Percentiles rank a stretch among this genome's conserved stretches.
Conservation (phyloP, 176 grass and related monocot genomes). For the Coix lacrymajobi region DNA sequence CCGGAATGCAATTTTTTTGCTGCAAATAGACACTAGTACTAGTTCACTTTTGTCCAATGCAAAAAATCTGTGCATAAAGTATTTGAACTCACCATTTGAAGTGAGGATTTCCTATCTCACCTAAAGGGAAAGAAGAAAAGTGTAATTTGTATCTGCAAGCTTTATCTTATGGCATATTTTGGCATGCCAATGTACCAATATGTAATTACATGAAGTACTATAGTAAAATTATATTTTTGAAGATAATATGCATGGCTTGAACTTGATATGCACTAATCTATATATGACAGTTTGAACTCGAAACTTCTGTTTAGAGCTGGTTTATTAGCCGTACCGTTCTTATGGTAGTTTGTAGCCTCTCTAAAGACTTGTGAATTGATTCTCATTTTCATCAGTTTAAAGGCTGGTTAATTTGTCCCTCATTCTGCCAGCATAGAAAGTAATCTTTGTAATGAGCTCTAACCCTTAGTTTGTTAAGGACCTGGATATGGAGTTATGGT, state of each 20-base stretch:
- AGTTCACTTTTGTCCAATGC: constrained; percentile 7
- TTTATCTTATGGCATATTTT: constrained; percentile 14
- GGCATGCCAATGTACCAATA: neutral
- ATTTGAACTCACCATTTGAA: neutral
- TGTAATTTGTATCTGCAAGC: neutral
- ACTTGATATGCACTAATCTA: neutral
- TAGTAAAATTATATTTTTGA: neutral
- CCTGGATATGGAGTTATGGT: neutral
- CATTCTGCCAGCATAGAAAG: neutral
- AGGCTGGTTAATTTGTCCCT: neutral
- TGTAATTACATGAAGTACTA: constrained; percentile 1
- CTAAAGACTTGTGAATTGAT: constrained; percentile 3
- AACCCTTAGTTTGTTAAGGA: neutral
- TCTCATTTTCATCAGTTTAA: constrained; percentile 5
- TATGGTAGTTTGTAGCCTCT: neutral
- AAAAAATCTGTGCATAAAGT: neutral
- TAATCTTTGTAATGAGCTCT: neutral
- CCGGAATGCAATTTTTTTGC: neutral
- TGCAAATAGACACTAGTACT: neutral
- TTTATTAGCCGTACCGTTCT: neutral
- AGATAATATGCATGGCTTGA: neutral
- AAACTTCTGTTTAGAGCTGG: neutral
- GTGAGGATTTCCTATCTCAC: neutral
- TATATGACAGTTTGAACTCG: neutral
- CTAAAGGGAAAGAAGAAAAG: neutral